phyloP scores from a whole-genome alignment of 345 rosid genomes.

The Fremontodendron californicum region DNA sequence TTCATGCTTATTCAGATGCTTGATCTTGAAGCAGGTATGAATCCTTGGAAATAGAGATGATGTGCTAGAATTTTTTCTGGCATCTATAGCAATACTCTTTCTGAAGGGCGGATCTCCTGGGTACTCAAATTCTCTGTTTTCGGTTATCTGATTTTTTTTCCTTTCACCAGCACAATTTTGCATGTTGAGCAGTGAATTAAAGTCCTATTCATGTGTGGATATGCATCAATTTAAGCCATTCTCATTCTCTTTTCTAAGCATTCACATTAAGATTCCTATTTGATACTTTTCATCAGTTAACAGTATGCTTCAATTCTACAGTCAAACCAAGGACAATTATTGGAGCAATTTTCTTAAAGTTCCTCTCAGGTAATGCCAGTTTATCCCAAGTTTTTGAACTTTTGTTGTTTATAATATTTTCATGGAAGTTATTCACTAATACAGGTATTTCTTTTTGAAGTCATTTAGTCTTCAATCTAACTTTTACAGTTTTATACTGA shows the following conservation, averaged over 20 bases:
- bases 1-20: conserved; percentile 99
- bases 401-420: neutral
- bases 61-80: conserved; percentile 30
- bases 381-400: neutral
- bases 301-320: conserved; percentile 32
- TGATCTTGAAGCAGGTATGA: conserved; percentile 95
- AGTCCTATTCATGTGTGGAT: neutral
- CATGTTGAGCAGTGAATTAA: neutral
- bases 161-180: neutral
- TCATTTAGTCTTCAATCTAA: neutral
- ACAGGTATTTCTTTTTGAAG: neutral
- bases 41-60: conserved; percentile 4
- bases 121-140: neutral
- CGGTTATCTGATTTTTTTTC: too few relatives aligned
- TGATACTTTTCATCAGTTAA: conserved; percentile 24
- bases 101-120: neutral
- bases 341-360: conserved; percentile 85
- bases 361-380: conserved; percentile 66
- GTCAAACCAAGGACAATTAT: conserved; percentile 81
- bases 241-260: neutral
- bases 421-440: too few relatives aligned
- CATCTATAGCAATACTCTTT: conserved; percentile 16
- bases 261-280: neutral
- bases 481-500: neutral
- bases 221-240: neutral